A percentile compares a stretch with the other conserved stretches of the same genome.
Evolutionary conservation across 495 filamentous ascomycete genomes (phyloP).

Genomic region (Xylaria intraflava): DNA sequence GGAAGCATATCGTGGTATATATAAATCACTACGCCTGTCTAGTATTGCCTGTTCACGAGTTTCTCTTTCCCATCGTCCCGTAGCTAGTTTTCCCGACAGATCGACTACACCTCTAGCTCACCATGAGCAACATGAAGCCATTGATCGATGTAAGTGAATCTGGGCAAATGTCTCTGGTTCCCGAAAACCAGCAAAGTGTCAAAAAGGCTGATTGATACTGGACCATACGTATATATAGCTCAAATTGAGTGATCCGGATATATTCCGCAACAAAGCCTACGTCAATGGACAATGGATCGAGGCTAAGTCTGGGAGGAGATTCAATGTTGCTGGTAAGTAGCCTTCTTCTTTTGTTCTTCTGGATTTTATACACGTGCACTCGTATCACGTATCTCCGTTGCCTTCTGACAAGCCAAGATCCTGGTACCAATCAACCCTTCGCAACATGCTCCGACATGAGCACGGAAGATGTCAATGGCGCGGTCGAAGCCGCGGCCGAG

Average conservation of each 20-base stretch:
- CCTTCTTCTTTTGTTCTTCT: neutral
- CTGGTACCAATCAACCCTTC: slow-evolving; percentile 57
- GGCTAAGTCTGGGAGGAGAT: slow-evolving; percentile 55
- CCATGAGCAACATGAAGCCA: neutral
- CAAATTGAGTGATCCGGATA: neutral
- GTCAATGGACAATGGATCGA: slow-evolving; percentile 56
- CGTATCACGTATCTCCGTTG: neutral
- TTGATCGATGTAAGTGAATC: neutral
- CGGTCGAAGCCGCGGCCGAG: slow-evolving; percentile 50
- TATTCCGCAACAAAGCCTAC: slow-evolving; percentile 52
- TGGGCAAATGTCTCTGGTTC: too few species aligned
- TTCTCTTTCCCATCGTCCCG: too few species aligned
- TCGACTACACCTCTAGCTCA: too few species aligned
- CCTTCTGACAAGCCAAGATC: slow-evolving; percentile 36
- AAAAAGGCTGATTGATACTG: neutral
- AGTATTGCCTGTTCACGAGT: too few species aligned
- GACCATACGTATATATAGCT: neutral
- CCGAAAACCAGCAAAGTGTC: neutral
- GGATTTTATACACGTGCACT: neutral
- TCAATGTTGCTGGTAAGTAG: slow-evolving; percentile 54
- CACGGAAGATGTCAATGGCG: slow-evolving; percentile 54
- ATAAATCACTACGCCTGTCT: too few species aligned
- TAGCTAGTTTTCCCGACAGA: too few species aligned
- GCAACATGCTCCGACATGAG: slow-evolving; percentile 55
- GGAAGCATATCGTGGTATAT: too few species aligned